Conservation (phyloP, 495 filamentous ascomycete species). For the Baudoinia panamericana region DNA sequence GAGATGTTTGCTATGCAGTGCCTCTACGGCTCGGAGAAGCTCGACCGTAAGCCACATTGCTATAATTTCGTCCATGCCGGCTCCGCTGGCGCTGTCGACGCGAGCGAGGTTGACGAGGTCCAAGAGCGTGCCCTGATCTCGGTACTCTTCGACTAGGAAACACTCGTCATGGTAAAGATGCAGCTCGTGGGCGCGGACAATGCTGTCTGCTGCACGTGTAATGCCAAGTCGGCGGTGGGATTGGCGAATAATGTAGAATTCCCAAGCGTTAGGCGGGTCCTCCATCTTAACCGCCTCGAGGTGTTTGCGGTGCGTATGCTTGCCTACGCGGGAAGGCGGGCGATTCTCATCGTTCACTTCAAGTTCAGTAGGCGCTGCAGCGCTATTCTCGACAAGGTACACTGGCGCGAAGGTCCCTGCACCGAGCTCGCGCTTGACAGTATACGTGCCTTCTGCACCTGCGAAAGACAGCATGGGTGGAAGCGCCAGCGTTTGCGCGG, state of each 20-base stretch:
- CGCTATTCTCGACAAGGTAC: conserved; percentile 67
- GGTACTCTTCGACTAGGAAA: conserved; percentile 77
- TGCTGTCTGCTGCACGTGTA: conserved; percentile 54
- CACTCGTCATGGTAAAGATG: conserved; percentile 77
- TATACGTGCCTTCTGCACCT: conserved; percentile 48
- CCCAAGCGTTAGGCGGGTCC: conserved; percentile 76
- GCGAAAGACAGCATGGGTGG: conserved; percentile 58
- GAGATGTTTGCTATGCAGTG: conserved; percentile 63
- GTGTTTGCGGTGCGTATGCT: conserved; percentile 36
- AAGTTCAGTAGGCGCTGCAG: conserved; percentile 33
- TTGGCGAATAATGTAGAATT: conserved; percentile 88
- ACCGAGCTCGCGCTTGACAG: conserved; percentile 75
- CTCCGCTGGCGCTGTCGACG: conserved; percentile 43
- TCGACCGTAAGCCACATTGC: conserved; percentile 94
- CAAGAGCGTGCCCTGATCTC: conserved; percentile 80
- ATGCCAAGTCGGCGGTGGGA: conserved; percentile 59
- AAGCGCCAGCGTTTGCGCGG: conserved; percentile 37
- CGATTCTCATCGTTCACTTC: conserved; percentile 30
- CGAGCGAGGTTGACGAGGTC: conserved; percentile 82
- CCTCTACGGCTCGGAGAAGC: conserved; percentile 79
- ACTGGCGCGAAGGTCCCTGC: conserved; percentile 90
- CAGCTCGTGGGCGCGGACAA: conserved; percentile 71
- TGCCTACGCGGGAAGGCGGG: conserved; percentile 22
- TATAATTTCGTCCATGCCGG: conserved; percentile 71
- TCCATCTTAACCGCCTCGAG: conserved; percentile 92